Base-by-base conservation (phyloP, 768 basidiomycete species). In the Cyclocybe cylindracea region DNA sequence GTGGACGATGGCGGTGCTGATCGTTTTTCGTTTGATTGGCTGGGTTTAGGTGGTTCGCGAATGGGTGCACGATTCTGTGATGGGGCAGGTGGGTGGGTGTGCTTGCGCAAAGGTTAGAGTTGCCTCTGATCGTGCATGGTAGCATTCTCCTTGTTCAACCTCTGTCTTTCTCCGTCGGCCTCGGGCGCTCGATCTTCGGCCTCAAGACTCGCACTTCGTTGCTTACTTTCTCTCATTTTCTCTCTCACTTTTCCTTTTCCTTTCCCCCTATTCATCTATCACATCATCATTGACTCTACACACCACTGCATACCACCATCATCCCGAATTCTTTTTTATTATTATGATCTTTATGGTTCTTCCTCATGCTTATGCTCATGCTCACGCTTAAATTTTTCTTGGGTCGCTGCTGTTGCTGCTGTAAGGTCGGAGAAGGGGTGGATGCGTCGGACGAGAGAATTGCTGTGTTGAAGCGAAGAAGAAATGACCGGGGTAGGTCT, bases 21-120 rank as follows among this genome's bases (percentile, higher is more conserved):
- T 66, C 55, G 60, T 57, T 53, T 62, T 61, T 48, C 48, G 61
- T 59, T 72, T 66, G 58, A 55, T 67, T 66, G 61, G 59, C 51
- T 63, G 58, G 60, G 60, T 63, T 54, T 66, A 89, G 87, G 87
- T 89, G 87, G 87, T 89, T 88, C 65, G 78, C 84, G 56, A 81
- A 76, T 58, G 87, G 87, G 38, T 89, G 87, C 65, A 75, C 78
- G 13, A 77, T 87, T 57, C 57, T 77, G 11, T 78, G 54, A 61
- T 39, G 24, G 24, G 24, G 4, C 24, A 5, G 3, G 24, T 5
- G 5, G 24, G 24, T 24, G 24, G 1, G 24, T 24, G 24, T 24
- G 24, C 24, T 24, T 24, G 24, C 5, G 5, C 4, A 24, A 24
- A 24, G 24, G 24, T 24, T 24, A 24, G 24, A 24, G 24, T 24